These are phyloP conservation scores for Aureobasidium leucospermi DNA, from an alignment of 2,329 filamentous ascomycete genomes.

Conservation along the genomic window DNA sequence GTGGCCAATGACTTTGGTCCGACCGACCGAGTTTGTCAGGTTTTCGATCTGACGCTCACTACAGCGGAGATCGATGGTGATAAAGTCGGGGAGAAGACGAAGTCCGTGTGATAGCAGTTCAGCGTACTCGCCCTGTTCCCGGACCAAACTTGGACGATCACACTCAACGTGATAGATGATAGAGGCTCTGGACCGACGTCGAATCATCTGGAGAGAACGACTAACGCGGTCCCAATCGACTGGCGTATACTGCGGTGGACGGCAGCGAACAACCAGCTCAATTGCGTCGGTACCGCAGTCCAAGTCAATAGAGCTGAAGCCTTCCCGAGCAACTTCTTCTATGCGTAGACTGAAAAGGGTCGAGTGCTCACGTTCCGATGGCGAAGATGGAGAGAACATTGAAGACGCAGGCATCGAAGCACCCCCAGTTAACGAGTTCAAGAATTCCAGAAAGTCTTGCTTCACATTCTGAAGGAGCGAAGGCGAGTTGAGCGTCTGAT, in stretches of 20 bases:
- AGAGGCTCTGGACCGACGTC: not conserved
- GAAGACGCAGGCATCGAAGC: not conserved
- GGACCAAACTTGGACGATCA: not conserved
- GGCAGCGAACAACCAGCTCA: not conserved
- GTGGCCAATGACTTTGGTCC: slow-evolving; percentile 56
- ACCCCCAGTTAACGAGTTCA: not conserved
- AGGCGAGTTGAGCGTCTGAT: not conserved
- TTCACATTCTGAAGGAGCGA: slow-evolving; percentile 1
- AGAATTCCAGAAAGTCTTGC: not conserved
- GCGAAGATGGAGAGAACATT: not conserved
- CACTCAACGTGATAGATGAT: not conserved
- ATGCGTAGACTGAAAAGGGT: not conserved
- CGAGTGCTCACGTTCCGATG: not conserved
- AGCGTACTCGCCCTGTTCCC: not conserved
- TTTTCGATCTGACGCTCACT: slow-evolving; percentile 45
- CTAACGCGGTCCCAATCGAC: not conserved
- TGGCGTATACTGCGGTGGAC: not conserved
- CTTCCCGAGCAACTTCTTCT: not conserved
- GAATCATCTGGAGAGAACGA: not conserved
- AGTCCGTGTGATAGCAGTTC: not conserved
- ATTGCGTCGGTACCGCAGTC: not conserved
- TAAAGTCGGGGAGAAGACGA: slow-evolving; percentile 51
- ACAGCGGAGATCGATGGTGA: slow-evolving; percentile 49
- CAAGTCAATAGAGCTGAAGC: not conserved
- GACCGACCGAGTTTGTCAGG: slow-evolving; percentile 45